These are phyloP conservation scores for Gracilariopsis chorda DNA, from an alignment of 23 red algal species.

Conservation along the genomic window DNA sequence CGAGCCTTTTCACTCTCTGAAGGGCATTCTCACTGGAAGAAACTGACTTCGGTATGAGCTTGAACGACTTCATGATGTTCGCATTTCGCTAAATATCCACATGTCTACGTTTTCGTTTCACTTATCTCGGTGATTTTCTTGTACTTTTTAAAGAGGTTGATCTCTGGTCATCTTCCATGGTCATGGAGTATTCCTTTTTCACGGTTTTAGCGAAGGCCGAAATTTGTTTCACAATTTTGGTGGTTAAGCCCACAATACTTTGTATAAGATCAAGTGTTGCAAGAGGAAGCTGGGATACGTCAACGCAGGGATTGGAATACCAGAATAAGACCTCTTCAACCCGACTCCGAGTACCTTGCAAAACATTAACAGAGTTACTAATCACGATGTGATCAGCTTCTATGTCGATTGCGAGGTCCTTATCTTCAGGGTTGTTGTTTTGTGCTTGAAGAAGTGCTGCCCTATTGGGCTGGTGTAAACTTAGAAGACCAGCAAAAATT, in stretches of 20 bases:
- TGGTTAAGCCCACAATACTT: conserved; percentile 2
- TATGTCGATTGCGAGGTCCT: neutral
- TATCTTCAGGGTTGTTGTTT: neutral
- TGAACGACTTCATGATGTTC: neutral
- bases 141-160: neutral
- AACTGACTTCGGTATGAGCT: conserved; percentile 8
- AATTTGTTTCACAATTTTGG: neutral
- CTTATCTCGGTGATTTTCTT: conserved; percentile 24
- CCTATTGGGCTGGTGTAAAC: conserved; percentile 11
- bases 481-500: conserved; percentile 15
- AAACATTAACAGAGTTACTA: neutral
- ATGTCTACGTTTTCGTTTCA: conserved; percentile 7
- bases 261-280: neutral
- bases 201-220: neutral
- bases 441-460: neutral
- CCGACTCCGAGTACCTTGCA: neutral
- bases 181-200: neutral
- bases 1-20: conserved; percentile 5
- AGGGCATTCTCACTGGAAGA: conserved; percentile 5
- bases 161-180: neutral
- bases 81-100: neutral
- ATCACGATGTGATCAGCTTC: neutral
- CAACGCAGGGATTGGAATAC: conserved; percentile 28
- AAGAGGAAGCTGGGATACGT: neutral
- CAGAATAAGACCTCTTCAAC: conserved; percentile 8